Conservation (phyloP, 768 basidiomycete genomes). For the Macrocybe gigantea region DNA sequence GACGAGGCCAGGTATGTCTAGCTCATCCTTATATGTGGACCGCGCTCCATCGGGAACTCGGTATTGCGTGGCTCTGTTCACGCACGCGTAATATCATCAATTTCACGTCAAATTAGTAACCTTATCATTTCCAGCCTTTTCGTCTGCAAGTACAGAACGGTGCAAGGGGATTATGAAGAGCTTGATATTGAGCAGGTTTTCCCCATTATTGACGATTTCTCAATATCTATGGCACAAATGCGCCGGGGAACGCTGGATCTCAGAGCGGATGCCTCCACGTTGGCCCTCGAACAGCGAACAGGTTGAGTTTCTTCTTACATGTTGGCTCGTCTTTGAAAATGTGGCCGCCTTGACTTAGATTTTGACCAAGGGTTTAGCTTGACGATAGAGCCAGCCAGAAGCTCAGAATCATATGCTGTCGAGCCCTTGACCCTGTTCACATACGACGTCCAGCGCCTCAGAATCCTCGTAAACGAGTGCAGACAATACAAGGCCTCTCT, state of each 20-base stretch:
- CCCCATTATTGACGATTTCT: conserved; percentile 52
- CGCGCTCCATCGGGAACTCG: no score
- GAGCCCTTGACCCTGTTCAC: conserved; percentile 40
- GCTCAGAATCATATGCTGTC: conserved; percentile 10
- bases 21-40: not conserved
- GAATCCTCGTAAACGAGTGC: conserved; percentile 45
- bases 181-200: conserved; percentile 44
- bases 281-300: conserved; percentile 28
- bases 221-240: conserved; percentile 53
- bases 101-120: not conserved
- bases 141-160: conserved; percentile 34
- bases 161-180: conserved; percentile 19
- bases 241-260: conserved; percentile 32
- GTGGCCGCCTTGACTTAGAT: not conserved
- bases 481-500: conserved; percentile 47
- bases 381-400: conserved; percentile 43
- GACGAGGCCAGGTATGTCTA: conserved; percentile 51
- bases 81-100: no score
- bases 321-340: no score
- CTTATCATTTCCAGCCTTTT: conserved; percentile 34
- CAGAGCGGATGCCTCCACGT: conserved; percentile 12
- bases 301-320: conserved; percentile 24
- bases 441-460: conserved; percentile 40
- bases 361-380: conserved; percentile 41
- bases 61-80: no score